Evolutionary conservation across 805 yeast genomes (phyloP), one percentile per base, ranked within the genome.

Genomic region (Saccharomycopsis olivae): DNA sequence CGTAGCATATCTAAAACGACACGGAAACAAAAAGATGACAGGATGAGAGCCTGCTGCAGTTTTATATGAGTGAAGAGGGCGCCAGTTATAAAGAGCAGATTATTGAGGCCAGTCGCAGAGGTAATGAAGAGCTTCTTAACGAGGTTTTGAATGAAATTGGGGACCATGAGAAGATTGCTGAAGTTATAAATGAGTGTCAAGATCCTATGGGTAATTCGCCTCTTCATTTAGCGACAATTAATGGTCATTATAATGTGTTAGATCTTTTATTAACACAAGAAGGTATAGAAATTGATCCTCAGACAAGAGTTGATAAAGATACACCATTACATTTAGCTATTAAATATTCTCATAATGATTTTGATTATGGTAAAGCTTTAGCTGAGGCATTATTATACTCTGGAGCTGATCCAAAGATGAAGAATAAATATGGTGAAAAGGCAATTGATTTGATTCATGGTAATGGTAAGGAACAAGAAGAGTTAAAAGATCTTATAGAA

Each of bases 261-360:
- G 96, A 89, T 55, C 61, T 69, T 37, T 62, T 89, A 15, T 65
- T 89, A 44, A 96, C 89, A 57, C 78, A 80, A 40, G 94, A 84
- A 45, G 95, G 92, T 2, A 87, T 88, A 15, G 95, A 88, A 49
- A 77, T 88, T 23, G 95, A 92, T 57, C 92, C 95, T 1, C 55
- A 60, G 30, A 82, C 82, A 57, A 68, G 75, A 28, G 43, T 70
- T 21, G 80, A 79, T 38, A 88, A 87, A 29, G 88, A 84, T 48
- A 85, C 96, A 1, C 96, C 98, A 11, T 68, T 92, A 47, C 97
- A 89, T 59, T 62, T 72, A 46, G 94, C 95, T 4, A 95, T 79
- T 10, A 71, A 71, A 46, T 89, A 82, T 57, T 68, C 88, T 11
- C 64, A 66, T 34, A 77, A 75, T 19, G 95, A 89, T 53, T 84